These are phyloP conservation scores for Penicillium sp. DNA, from an alignment of 2,329 filamentous ascomycete species.

Conservation along the genomic window DNA sequence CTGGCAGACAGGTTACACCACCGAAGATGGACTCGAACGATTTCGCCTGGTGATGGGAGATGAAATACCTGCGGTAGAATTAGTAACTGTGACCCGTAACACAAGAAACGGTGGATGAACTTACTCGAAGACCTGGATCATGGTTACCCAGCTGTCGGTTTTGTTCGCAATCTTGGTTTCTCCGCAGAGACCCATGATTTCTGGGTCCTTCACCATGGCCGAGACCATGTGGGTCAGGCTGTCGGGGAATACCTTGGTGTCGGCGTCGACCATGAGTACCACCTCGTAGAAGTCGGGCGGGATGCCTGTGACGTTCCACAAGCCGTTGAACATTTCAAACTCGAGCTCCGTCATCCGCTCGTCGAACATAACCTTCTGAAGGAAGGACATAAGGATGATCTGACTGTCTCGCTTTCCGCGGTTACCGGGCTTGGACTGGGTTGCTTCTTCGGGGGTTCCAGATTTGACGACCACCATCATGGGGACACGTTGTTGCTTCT, in stretches of 20 bases:
- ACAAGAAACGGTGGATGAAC: constrained; percentile 20
- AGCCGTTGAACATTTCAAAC: constrained; percentile 98
- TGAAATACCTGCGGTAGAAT: constrained; percentile 66
- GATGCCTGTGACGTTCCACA: constrained; percentile 98
- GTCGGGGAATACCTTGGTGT: constrained; percentile 98
- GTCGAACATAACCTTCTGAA: constrained; percentile 99
- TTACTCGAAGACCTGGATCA: constrained; percentile 95
- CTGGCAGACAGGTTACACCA: constrained; percentile 96
- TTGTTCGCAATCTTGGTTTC: constrained; percentile 99
- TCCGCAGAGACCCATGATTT: constrained; percentile 98
- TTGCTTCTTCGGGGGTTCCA: constrained; percentile 81
- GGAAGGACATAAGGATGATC: constrained; percentile 98
- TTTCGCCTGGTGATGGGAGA: constrained; percentile 94
- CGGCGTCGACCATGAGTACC: constrained; percentile 97
- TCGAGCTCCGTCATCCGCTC: constrained; percentile 99
- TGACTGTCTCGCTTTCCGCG: constrained; percentile 98
- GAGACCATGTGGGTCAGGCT: constrained; percentile 98
- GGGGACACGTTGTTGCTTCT: constrained; percentile 93
- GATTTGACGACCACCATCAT: constrained; percentile 98
- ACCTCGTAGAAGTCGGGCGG: constrained; percentile 97
- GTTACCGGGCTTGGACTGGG: constrained; percentile 85
- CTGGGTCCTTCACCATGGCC: constrained; percentile 97
- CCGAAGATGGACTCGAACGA: constrained; percentile 98
- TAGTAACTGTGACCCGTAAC: constrained; percentile 8
- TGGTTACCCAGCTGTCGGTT: constrained; percentile 86